phyloP scores from a whole-genome alignment of 2,329 filamentous ascomycete genomes.

The Dactylella cylindrospora region DNA sequence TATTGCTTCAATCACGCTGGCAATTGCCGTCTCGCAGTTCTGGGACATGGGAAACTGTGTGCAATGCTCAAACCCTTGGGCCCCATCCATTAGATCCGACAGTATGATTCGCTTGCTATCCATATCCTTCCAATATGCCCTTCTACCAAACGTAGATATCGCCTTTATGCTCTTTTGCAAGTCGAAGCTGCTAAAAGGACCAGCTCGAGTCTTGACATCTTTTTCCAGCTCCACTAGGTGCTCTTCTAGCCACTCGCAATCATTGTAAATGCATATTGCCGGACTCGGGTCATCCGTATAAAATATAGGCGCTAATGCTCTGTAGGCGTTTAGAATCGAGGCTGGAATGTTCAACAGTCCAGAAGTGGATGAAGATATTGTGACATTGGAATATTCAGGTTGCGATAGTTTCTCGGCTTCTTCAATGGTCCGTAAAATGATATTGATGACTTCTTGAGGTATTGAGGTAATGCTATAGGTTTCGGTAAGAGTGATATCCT shows the following conservation, averaged over 20 bases:
- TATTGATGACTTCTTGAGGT: conserved; percentile 72
- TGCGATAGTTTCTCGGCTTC: conserved; percentile 56
- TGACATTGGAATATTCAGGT: conserved; percentile 54
- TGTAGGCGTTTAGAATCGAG: conserved; percentile 73
- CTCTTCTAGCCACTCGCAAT: conserved; percentile 65
- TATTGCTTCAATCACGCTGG: conserved; percentile 57
- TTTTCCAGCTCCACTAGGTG: conserved; percentile 48
- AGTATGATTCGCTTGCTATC: conserved; percentile 42
- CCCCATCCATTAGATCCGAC: conserved; percentile 47
- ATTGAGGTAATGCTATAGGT: conserved; percentile 86
- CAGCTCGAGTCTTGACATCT: conserved; percentile 18
- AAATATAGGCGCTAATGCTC: conserved; percentile 72
- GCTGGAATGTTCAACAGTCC: conserved; percentile 73
- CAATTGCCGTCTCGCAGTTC: conserved; percentile 60
- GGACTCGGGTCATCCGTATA: conserved; percentile 66
- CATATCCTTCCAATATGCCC: conserved; percentile 44
- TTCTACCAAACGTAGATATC: conserved; percentile 46
- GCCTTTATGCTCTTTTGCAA: conserved; percentile 30
- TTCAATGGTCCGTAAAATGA: conserved; percentile 63
- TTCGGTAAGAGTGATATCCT: conserved; percentile 76
- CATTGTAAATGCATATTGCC: conserved; percentile 70
- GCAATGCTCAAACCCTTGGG: conserved; percentile 48
- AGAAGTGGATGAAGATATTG: conserved; percentile 67
- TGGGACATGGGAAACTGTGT: conserved; percentile 46
- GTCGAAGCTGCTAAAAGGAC: conserved; percentile 9